Evolutionary conservation across 2,329 filamentous ascomycete species (phyloP).

Genomic region (Plenodomus biglobosus): DNA sequence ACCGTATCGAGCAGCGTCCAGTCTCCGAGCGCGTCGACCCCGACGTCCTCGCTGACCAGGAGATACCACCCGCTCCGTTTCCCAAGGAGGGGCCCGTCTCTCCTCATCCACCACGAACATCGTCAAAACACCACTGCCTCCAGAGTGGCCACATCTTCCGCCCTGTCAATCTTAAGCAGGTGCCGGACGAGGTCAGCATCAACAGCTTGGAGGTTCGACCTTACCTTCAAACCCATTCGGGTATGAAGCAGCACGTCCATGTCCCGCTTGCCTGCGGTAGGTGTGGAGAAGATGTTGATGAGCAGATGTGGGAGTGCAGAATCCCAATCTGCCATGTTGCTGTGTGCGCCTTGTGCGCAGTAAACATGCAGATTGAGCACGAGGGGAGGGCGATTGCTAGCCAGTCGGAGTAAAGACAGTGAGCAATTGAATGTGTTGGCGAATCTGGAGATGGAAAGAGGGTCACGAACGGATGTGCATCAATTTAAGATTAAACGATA

Average conservation of each 20-base stretch:
- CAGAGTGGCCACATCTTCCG: slow-evolving; percentile 25
- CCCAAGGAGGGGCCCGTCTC: slow-evolving; percentile 14
- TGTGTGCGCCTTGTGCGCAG: slow-evolving; percentile 21
- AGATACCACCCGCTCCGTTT: slow-evolving; percentile 22
- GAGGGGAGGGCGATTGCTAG: slow-evolving; percentile 3
- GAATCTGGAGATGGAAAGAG: no score
- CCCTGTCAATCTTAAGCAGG: slow-evolving; percentile 14
- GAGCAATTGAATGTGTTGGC: background rate
- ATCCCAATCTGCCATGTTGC: slow-evolving; percentile 19
- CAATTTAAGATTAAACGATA: no score
- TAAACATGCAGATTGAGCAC: slow-evolving; percentile 21
- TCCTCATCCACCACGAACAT: background rate
- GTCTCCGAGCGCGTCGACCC: slow-evolving; percentile 18
- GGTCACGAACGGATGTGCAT: no score
- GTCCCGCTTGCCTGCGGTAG: slow-evolving; percentile 22
- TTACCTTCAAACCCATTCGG: slow-evolving; percentile 13
- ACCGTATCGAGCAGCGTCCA: slow-evolving; percentile 18
- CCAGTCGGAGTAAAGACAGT: background rate
- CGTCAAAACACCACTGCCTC: slow-evolving; percentile 21
- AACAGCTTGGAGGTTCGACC: slow-evolving; percentile 21
- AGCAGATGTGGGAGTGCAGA: slow-evolving; percentile 25
- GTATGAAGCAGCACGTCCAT: slow-evolving; percentile 18
- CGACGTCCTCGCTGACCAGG: slow-evolving; percentile 22
- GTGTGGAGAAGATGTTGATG: slow-evolving; percentile 16
- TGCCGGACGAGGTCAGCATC: slow-evolving; percentile 18